phyloP scores from a whole-genome alignment of 495 filamentous ascomycete species.

The Neurospora sp. region DNA sequence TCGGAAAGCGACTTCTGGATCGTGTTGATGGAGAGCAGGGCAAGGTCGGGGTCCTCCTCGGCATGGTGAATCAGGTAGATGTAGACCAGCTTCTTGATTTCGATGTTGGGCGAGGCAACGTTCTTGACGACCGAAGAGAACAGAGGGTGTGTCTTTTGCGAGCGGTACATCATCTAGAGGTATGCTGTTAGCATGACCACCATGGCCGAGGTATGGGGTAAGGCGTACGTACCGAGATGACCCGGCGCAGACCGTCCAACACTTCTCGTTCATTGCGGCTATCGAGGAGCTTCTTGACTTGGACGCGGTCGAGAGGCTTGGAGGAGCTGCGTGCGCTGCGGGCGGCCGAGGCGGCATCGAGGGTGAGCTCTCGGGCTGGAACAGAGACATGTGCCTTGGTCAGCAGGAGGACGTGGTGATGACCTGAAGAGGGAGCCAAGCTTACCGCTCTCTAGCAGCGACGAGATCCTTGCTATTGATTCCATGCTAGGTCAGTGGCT shows the following conservation, averaged over 20 bases:
- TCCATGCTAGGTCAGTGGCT: slow-evolving; percentile 48
- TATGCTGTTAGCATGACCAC: slow-evolving; percentile 4
- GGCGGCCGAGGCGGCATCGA: slow-evolving; percentile 87
- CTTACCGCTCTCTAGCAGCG: slow-evolving; percentile 83
- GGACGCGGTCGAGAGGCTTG: slow-evolving; percentile 42
- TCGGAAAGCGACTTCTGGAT: slow-evolving; percentile 96
- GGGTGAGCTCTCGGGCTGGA: slow-evolving; percentile 84
- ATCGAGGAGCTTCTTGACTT: slow-evolving; percentile 90
- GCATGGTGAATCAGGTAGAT: slow-evolving; percentile 95
- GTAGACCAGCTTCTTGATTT: slow-evolving; percentile 96
- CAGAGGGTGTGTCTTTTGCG: slow-evolving; percentile 70
- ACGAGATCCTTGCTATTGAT: slow-evolving; percentile 90
- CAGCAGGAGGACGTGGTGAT: slow-evolving; percentile 6
- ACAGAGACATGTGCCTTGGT: slow-evolving; percentile 11
- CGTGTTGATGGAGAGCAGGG: slow-evolving; percentile 92
- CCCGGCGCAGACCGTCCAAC: slow-evolving; percentile 78
- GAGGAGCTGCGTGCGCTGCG: slow-evolving; percentile 40
- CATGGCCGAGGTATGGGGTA: neutral
- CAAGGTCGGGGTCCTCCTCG: slow-evolving; percentile 88
- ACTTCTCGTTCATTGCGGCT: slow-evolving; percentile 90
- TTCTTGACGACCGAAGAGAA: slow-evolving; percentile 97
- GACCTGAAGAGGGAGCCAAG: neutral
- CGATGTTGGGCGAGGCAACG: slow-evolving; percentile 78
- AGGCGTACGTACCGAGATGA: slow-evolving; percentile 77
- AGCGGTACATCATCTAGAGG: slow-evolving; percentile 80